phyloP scores from a whole-genome alignment of 352 stramenopile genomes.

The Phytophthora chlamydospora region DNA sequence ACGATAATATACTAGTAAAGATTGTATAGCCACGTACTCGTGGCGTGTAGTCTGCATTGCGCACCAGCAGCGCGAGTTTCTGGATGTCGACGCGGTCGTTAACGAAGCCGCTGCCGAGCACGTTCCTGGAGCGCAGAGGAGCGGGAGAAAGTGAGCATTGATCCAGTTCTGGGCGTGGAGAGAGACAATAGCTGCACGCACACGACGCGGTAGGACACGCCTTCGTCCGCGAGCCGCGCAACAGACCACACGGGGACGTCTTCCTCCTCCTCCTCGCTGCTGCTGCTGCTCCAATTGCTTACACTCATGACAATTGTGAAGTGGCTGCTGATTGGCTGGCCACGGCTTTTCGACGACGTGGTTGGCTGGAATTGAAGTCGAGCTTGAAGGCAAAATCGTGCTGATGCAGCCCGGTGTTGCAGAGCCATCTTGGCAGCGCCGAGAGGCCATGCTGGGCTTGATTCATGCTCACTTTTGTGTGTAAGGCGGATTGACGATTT shows the following conservation, averaged over 20 bases:
- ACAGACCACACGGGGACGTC: conserved; percentile 39
- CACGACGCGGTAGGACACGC: conserved; percentile 64
- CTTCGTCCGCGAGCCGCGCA: conserved; percentile 51
- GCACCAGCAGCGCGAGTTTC: conserved; percentile 66
- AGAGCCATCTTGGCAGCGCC: too few relatives aligned
- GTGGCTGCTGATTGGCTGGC: conserved; percentile 24
- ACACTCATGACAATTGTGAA: conserved; percentile 27
- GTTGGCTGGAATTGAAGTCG: too few relatives aligned
- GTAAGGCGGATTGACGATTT: too few relatives aligned
- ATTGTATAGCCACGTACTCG: conserved; percentile 36
- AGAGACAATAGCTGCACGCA: conserved; percentile 27
- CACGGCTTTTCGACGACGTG: background rate
- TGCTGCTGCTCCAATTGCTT: conserved; percentile 33
- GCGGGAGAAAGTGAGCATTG: conserved; percentile 2
- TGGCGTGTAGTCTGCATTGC: conserved; percentile 73
- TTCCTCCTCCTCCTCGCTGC: conserved; percentile 17
- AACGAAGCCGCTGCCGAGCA: conserved; percentile 68
- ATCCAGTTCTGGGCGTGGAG: background rate
- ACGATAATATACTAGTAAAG: background rate
- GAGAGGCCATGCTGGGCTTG: too few relatives aligned
- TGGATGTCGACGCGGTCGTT: conserved; percentile 60
- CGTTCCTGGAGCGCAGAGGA: conserved; percentile 44
- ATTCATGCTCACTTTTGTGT: too few relatives aligned
- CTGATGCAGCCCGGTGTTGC: too few relatives aligned
- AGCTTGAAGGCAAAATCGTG: too few relatives aligned